Evolutionary conservation across 805 yeast species (phyloP).

Genomic region (Suhomyces kilbournensis): DNA sequence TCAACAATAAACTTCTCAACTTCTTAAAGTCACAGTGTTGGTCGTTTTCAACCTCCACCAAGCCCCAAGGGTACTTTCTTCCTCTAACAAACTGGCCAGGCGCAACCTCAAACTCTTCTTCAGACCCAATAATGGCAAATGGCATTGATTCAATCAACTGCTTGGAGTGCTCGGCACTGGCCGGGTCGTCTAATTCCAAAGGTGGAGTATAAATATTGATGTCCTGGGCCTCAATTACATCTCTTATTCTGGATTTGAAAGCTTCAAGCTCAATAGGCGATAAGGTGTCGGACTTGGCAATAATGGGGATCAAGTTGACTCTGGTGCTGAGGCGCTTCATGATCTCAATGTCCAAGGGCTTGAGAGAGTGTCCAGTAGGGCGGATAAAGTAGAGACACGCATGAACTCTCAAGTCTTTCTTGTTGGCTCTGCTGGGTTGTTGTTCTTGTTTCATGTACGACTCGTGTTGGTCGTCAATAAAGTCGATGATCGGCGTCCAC

Average conservation of each 20-base stretch:
- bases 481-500: constrained; percentile 85
- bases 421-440: constrained; percentile 69
- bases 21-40: constrained; percentile 81
- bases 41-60: constrained; percentile 84
- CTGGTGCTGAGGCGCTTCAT: constrained; percentile 80
- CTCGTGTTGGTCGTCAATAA: constrained; percentile 88
- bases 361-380: constrained; percentile 86
- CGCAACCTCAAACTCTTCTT: constrained; percentile 60
- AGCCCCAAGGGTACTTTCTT: constrained; percentile 88
- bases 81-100: constrained; percentile 70
- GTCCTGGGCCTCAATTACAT: constrained; percentile 78
- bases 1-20: constrained; percentile 71
- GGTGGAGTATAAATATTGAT: constrained; percentile 84
- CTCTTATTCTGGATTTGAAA: constrained; percentile 75
- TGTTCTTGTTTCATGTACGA: constrained; percentile 88
- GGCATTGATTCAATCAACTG: constrained; percentile 84
- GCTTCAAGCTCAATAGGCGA: constrained; percentile 64
- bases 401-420: constrained; percentile 83
- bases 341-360: constrained; percentile 82
- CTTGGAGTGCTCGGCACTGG: constrained; percentile 76
- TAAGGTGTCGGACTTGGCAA: constrained; percentile 85
- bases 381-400: constrained; percentile 87
- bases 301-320: constrained; percentile 84
- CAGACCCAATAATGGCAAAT: constrained; percentile 78
- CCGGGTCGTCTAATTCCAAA: constrained; percentile 68